Base-by-base conservation (phyloP, 2,329 filamentous ascomycete genomes). In the Grosmannia serpens region DNA sequence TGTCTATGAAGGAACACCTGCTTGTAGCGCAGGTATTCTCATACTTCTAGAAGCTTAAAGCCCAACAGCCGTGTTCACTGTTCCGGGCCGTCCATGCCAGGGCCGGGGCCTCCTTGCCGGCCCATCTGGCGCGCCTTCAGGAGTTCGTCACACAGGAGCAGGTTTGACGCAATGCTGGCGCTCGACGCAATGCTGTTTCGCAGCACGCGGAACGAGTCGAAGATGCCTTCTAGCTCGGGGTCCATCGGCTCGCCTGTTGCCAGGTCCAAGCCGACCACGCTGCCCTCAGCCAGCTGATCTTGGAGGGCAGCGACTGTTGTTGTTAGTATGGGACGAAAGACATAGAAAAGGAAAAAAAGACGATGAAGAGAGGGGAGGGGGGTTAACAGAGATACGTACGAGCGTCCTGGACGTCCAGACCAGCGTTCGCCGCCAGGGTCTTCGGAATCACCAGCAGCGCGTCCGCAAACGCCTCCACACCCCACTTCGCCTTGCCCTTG, bases 91-190 rank as follows among this genome's bases (percentile, higher is more conserved):
- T 86, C 83, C 80, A 84, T 85, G 60, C 82, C 83, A 4, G 82
- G 81, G 8, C 83, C 83, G 2, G 83, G 83, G 26, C 81, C 82
- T 46, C 74, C 79, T 72, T 77, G 74, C 68, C 83, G 77, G 54
- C 81, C 87, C 94, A 99, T 99, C 77, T 99, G 92, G 71, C 94
- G 83, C 62, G 94, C 94, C 81, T 99, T 99, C 67, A 99, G 79
- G 77, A 99, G 81, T 79, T 99, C 94, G 69, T 99, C 94, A 69
- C 94, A 99, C 55, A 99, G 81, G 64, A 99, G 77, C 64, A 99
- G 78, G 75, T 99, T 99, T 11, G 89, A 92, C 7, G 94, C 92
- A 68, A 99, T 99, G 63, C 94, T 90, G 29, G 92, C 88, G 72
- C 91, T 94, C 38, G 91, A 96, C 3, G 94, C 91, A 62, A 99